A percentile compares a stretch with the other conserved stretches of the same genome.
Evolutionary conservation across 1,139 yeast species (phyloP).

Genomic region (Candida glucosophila): DNA sequence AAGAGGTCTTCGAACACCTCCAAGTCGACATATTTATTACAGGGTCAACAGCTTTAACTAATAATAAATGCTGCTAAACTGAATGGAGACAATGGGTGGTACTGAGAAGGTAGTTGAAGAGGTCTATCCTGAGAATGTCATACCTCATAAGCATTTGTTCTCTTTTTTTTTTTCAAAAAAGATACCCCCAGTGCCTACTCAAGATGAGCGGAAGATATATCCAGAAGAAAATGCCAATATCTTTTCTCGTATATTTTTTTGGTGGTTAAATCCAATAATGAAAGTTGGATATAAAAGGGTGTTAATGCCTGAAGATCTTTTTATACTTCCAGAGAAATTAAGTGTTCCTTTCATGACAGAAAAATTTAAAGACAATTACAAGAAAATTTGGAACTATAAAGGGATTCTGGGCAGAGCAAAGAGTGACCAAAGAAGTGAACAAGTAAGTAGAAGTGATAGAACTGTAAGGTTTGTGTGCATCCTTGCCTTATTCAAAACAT

Average conservation of each 20-base stretch:
- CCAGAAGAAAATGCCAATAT: slow-evolving; percentile 26
- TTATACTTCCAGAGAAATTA: slow-evolving; percentile 27
- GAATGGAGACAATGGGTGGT: no score
- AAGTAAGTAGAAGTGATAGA: not conserved
- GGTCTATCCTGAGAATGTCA: no score
- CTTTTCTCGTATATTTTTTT: slow-evolving; percentile 34
- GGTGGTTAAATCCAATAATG: slow-evolving; percentile 44
- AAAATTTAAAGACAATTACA: slow-evolving; percentile 1
- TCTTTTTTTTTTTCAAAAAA: slow-evolving; percentile 22
- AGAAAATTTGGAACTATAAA: not conserved
- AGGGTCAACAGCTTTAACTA: no score
- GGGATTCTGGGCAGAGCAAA: not conserved
- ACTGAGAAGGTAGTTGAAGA: no score
- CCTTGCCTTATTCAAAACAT: slow-evolving; percentile 1
- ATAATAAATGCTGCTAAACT: no score
- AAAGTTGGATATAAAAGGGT: slow-evolving; percentile 44
- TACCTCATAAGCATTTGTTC: slow-evolving; percentile 26
- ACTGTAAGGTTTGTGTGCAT: slow-evolving; percentile 1
- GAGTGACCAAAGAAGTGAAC: not conserved
- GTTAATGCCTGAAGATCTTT: slow-evolving; percentile 38
- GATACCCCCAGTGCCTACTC: slow-evolving; percentile 29
- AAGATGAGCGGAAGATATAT: slow-evolving; percentile 30
- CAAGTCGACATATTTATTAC: no score
- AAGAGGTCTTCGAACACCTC: no score
- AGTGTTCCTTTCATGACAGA: slow-evolving; percentile 22